These are phyloP conservation scores for Herpetomonas samuelpessoai DNA, from an alignment of 208 protist genomes.

Conservation along the genomic window DNA sequence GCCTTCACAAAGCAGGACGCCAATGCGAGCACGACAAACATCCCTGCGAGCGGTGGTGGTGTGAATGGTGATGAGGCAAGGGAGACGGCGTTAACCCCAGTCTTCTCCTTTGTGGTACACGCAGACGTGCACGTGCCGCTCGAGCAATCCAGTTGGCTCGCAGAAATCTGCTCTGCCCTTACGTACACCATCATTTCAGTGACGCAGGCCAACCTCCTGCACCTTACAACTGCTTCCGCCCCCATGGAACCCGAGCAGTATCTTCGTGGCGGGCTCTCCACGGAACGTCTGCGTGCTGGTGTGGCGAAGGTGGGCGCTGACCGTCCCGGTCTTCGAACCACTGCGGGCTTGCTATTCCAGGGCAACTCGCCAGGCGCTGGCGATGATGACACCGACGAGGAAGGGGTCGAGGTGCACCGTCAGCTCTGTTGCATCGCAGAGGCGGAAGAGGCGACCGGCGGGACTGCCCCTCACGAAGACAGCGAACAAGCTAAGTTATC, in stretches of 20 bases:
- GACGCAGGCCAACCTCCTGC: constrained; percentile 25
- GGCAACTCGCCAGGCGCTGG: too few species aligned
- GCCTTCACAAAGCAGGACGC: background rate
- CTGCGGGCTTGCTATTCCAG: too few species aligned
- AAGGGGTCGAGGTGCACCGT: constrained; percentile 17
- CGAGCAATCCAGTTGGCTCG: constrained; percentile 68
- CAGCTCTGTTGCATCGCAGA: constrained; percentile 25
- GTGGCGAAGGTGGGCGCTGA: too few species aligned
- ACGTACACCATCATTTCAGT: constrained; percentile 58
- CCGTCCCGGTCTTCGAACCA: too few species aligned
- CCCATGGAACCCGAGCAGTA: constrained; percentile 25
- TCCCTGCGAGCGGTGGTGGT: background rate
- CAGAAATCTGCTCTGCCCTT: constrained; percentile 63
- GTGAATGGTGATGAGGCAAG: too few species aligned
- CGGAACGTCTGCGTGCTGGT: constrained; percentile 18
- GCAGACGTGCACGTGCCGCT: constrained; percentile 41
- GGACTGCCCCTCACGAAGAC: background rate
- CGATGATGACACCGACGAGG: constrained; percentile 17
- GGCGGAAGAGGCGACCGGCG: background rate
- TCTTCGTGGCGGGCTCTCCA: constrained; percentile 39
- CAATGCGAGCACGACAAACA: background rate
- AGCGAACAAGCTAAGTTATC: constrained; percentile 3
- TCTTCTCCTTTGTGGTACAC: constrained; percentile 26
- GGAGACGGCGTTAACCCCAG: too few species aligned
- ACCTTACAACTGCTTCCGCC: constrained; percentile 14